Conservation (phyloP, 78 protist genomes). For the Thecamonas trahens region DNA sequence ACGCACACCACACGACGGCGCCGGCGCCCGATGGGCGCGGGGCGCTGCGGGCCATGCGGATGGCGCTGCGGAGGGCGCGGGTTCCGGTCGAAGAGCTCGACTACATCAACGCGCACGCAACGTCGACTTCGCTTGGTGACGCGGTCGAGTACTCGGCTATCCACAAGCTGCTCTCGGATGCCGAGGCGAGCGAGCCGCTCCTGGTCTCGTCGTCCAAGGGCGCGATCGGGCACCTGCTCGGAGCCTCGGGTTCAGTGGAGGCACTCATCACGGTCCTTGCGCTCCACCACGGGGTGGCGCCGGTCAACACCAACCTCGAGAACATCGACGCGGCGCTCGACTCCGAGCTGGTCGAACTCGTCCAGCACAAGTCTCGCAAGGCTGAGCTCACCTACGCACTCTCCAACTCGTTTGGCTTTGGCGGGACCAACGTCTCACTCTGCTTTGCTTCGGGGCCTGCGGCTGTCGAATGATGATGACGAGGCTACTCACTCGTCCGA, state of each 20-base stretch:
- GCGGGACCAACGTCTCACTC: constrained; percentile 81
- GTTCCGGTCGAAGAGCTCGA: constrained; percentile 18
- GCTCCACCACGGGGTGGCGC: neutral
- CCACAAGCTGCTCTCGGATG: constrained; percentile 9
- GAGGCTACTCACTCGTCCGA: too few species aligned
- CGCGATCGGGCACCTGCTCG: constrained; percentile 90
- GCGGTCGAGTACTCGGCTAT: constrained; percentile 63
- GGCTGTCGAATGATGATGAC: too few species aligned
- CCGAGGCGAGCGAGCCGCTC: neutral
- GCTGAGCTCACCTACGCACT: constrained; percentile 42
- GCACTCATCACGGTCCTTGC: constrained; percentile 66
- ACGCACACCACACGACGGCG: constrained; percentile 81
- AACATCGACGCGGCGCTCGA: constrained; percentile 4
- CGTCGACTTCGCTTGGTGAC: constrained; percentile 90
- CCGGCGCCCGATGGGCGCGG: constrained; percentile 71
- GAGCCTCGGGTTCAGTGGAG: constrained; percentile 96
- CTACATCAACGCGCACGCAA: constrained; percentile 93
- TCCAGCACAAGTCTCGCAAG: too few species aligned
- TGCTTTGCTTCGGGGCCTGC: too few species aligned
- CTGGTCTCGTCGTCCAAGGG: constrained; percentile 62
- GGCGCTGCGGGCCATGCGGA: constrained; percentile 58
- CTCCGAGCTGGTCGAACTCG: constrained; percentile 4
- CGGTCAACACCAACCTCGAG: constrained; percentile 16
- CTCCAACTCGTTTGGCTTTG: constrained; percentile 88
- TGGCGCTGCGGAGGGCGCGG: constrained; percentile 45